phyloP scores from a whole-genome alignment of 1,284 basidiomycete genomes.

The Apiotrichum sp. region DNA sequence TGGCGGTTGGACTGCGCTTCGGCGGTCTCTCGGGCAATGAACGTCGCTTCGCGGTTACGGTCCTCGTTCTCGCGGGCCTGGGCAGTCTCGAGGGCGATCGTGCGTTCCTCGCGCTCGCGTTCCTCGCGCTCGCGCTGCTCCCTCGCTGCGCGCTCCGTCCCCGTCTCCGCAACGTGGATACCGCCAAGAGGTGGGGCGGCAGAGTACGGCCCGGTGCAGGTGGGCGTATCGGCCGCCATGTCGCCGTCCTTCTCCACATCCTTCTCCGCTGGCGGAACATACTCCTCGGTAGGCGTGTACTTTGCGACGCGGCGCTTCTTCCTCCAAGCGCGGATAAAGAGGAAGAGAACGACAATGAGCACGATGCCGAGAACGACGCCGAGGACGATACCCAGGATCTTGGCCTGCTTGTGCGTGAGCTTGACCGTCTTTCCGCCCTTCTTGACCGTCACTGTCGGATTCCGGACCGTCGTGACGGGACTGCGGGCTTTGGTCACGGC shows the following conservation, averaged over 20 bases:
- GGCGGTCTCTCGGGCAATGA: too few relatives aligned
- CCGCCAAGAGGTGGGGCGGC: too few relatives aligned
- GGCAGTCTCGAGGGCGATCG: neutral
- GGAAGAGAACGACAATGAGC: neutral
- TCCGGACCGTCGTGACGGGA: too few relatives aligned
- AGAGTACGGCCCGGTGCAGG: too few relatives aligned
- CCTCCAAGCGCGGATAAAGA: too few relatives aligned
- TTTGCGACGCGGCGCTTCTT: neutral
- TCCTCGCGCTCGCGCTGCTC: neutral
- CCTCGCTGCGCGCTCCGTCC: too few relatives aligned
- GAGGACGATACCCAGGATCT: neutral
- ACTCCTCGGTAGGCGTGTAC: neutral
- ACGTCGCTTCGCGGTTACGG: too few relatives aligned
- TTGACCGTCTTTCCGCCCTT: neutral
- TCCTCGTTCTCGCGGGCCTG: neutral
- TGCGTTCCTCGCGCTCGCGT: neutral
- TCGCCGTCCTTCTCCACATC: too few relatives aligned
- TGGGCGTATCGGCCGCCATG: too few relatives aligned
- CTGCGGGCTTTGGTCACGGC: neutral
- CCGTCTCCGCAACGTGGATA: too few relatives aligned
- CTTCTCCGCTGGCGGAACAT: too few relatives aligned
- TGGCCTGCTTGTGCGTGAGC: neutral
- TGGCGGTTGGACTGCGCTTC: too few relatives aligned
- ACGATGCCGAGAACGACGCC: neutral
- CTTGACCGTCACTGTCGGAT: neutral